These are phyloP conservation scores for Microthyrium microscopicum DNA, from an alignment of 2,329 filamentous ascomycete species.

Conservation along the genomic window DNA sequence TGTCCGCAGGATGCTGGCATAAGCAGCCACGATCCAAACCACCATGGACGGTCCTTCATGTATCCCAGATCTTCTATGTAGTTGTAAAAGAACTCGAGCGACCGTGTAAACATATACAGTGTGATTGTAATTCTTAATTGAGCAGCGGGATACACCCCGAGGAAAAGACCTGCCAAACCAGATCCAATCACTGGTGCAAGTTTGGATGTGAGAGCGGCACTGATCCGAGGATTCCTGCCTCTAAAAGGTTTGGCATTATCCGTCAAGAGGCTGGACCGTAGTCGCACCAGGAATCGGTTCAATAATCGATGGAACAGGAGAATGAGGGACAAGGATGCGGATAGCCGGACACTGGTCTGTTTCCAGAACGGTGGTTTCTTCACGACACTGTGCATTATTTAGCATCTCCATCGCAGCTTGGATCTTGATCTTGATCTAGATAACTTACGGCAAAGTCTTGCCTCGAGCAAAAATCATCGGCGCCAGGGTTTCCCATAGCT, in stretches of 20 bases:
- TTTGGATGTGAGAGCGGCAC: conserved; percentile 59
- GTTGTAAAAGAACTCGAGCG: conserved; percentile 78
- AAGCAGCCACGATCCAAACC: conserved; percentile 34
- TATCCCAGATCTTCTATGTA: conserved; percentile 54
- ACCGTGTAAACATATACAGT: conserved; percentile 66
- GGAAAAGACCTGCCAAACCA: conserved; percentile 65
- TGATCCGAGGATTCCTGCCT: conserved; percentile 61
- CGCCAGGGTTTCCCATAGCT: conserved; percentile 28
- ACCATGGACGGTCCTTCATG: conserved; percentile 52
- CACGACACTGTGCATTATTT: conserved; percentile 16
- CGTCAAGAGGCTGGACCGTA: conserved; percentile 63
- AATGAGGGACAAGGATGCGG: conserved; percentile 68
- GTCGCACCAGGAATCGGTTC: conserved; percentile 70
- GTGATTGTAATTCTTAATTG: conserved; percentile 63
- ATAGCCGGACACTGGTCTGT: conserved; percentile 58
- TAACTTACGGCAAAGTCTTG: conserved; percentile 11
- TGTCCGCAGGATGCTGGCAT: conserved; percentile 34
- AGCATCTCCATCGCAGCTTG: not conserved
- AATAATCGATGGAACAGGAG: conserved; percentile 78
- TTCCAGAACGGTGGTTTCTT: conserved; percentile 25
- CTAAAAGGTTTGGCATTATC: conserved; percentile 70
- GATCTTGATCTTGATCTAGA: not conserved
- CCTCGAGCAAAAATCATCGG: conserved; percentile 20
- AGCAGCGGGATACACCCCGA: conserved; percentile 57
- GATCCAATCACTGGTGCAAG: conserved; percentile 84